phyloP scores from a whole-genome alignment of 345 rosid species.

The Syzygium aqueum region DNA sequence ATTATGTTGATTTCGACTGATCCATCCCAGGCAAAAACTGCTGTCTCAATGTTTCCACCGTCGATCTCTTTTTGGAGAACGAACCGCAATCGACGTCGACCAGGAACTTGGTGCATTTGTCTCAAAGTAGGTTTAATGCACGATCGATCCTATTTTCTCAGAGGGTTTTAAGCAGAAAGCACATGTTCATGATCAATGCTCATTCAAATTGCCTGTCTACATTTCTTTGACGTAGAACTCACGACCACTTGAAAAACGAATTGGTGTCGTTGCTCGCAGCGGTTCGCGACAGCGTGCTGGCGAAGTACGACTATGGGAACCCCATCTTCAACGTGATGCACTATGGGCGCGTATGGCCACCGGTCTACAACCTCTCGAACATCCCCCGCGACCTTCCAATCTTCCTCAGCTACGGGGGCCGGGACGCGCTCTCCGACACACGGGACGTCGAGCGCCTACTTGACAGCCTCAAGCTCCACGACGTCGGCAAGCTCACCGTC shows the following conservation, averaged over 20 bases:
- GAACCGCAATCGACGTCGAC: slow-evolving; percentile 84
- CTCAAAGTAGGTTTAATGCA: slow-evolving; percentile 54
- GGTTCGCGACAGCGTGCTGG: slow-evolving; percentile 47
- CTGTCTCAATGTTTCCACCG: slow-evolving; percentile 70
- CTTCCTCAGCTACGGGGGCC: slow-evolving; percentile 72
- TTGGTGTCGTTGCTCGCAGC: slow-evolving; percentile 24
- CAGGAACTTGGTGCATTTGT: slow-evolving; percentile 77
- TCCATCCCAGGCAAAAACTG: slow-evolving; percentile 57
- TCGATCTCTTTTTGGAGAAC: slow-evolving; percentile 36
- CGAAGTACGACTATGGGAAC: slow-evolving; percentile 73
- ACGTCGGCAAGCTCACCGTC: slow-evolving; percentile 43
- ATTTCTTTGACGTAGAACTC: background rate
- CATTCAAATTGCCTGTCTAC: background rate
- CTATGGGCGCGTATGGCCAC: slow-evolving; percentile 57
- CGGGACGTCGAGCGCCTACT: slow-evolving; percentile 52
- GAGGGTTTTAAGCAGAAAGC: background rate
- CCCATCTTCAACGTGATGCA: slow-evolving; percentile 32
- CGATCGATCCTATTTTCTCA: background rate
- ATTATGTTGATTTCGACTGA: background rate
- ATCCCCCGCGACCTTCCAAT: slow-evolving; percentile 60
- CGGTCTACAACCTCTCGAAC: slow-evolving; percentile 66
- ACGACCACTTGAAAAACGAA: background rate
- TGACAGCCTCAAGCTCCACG: slow-evolving; percentile 56
- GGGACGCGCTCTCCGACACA: slow-evolving; percentile 56
- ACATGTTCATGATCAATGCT: background rate